Percentiles rank a stretch among this genome's conserved stretches.
Conservation (phyloP, 2,329 filamentous ascomycete species). For the Trichoderma atroviride region DNA sequence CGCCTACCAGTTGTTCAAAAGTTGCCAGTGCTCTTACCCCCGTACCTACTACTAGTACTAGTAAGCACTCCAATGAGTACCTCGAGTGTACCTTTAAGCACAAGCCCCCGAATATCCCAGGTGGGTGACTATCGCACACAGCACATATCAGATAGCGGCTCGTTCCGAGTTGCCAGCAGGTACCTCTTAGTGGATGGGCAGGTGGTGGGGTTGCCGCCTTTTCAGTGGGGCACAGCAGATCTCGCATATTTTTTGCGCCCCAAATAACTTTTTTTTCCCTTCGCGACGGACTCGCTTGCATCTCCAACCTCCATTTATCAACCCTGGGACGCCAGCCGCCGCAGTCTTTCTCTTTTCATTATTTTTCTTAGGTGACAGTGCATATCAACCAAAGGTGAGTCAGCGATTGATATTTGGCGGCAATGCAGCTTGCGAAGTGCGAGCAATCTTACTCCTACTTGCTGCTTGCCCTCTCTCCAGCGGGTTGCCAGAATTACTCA, state of each 20-base stretch:
- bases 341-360: not conserved
- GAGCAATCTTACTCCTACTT: not conserved
- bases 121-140: not conserved
- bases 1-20: not conserved
- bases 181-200: slow-evolving; percentile 10
- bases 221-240: slow-evolving; percentile 22
- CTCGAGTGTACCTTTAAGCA: not conserved
- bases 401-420: not conserved
- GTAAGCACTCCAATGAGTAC: not conserved
- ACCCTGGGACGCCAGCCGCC: not conserved
- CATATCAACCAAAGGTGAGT: not conserved
- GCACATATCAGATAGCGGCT: not conserved
- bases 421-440: not conserved
- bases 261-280: slow-evolving; percentile 24
- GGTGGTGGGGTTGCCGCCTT: slow-evolving; percentile 24
- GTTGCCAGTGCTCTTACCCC: not conserved
- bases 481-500: slow-evolving; percentile 8
- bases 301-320: slow-evolving; percentile 29
- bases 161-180: not conserved
- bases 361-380: not conserved
- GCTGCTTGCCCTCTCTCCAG: not conserved
- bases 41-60: no score
- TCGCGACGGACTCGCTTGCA: slow-evolving; percentile 29
- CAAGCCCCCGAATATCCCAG: not conserved
- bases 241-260: slow-evolving; percentile 27